These are phyloP conservation scores for Alternaria conjuncta DNA, from an alignment of 2,329 filamentous ascomycete species.

Conservation along the genomic window DNA sequence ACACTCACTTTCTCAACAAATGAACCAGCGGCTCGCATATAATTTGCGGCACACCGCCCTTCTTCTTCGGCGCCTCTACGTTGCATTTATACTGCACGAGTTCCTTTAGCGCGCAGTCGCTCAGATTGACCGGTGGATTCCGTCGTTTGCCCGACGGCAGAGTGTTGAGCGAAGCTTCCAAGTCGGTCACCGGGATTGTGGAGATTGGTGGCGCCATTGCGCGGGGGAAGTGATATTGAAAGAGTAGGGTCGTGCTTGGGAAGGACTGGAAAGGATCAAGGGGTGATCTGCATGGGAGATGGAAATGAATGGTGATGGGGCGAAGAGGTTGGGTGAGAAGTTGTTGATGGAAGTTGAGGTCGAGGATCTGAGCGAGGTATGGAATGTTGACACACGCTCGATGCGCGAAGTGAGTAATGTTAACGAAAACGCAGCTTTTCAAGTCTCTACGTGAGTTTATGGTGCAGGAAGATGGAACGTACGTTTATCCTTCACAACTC, in stretches of 20 bases:
- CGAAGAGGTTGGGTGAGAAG: constrained; percentile 59
- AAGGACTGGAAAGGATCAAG: not conserved
- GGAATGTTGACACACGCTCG: not conserved
- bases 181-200: constrained; percentile 59
- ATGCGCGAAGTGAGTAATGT: not conserved
- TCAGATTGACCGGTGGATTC: constrained; percentile 60
- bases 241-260: not conserved
- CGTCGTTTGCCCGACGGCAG: constrained; percentile 59
- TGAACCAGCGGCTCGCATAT: constrained; percentile 65
- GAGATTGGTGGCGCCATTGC: constrained; percentile 64
- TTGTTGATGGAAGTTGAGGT: constrained; percentile 53
- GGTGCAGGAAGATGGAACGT: constrained; percentile 15
- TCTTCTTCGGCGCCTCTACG: constrained; percentile 48
- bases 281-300: not conserved
- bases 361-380: constrained; percentile 40
- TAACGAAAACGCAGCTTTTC: constrained; percentile 46
- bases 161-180: constrained; percentile 60
- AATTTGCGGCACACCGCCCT: constrained; percentile 51
- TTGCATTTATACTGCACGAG: constrained; percentile 69
- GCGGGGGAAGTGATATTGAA: not conserved
- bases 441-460: constrained; percentile 43
- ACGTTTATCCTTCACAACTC: not conserved
- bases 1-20: constrained; percentile 63
- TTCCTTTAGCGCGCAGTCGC: constrained; percentile 64
- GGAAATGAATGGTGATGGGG: constrained; percentile 35